Base-by-base conservation (phyloP, 2,329 filamentous ascomycete genomes). In the Ambrosiella beaveri region DNA sequence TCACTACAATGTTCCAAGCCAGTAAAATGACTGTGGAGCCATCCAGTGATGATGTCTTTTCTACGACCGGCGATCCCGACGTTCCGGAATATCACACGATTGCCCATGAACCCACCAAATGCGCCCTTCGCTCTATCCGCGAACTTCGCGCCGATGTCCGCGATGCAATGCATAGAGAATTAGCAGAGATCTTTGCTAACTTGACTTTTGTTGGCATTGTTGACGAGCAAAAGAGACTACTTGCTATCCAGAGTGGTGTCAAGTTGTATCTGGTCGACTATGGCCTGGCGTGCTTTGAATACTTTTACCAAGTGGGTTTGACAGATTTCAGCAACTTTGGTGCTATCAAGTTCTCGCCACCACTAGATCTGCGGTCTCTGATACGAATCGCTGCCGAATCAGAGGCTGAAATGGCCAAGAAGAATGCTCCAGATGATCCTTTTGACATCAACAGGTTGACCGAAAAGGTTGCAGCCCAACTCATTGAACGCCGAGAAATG, bases 281-380 rank as follows among this genome's bases (percentile, higher is more conserved):
- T 66, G 93, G 89, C 9, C 82, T 91, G 67, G 73, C 86, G 1
- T 86, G 82, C 68, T 86, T 82, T 62, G 91, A 97, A 65, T 94
- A 91, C 68, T 94, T 97, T 68, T 98, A 98, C 71, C 93, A 98
- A 70, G 73, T 97, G 17, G 91, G 89, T 0, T 77, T 98, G 40
- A 95, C 89, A 0, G 89, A 98, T 66, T 98, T 98, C 70, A 88
- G 86, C 1, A 98, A 98, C 67, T 96, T 95, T 65, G 93, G 93
- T 2, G 70, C 75, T 19, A 89, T 98, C 60, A 81, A 80, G 9
- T 88, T 98, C 65, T 79, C 82, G 54, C 86, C 88, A 1, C 78
- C 88, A 0, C 76, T 96, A 0, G 75, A 81, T 59, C 71, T 98
- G 4, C 72, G 75, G 3, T 80, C 86, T 59, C 69, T 97, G 5